These are phyloP conservation scores for Lobosporangium transversale DNA, from an alignment of 192 early-diverging fungal species.

Conservation along the genomic window DNA sequence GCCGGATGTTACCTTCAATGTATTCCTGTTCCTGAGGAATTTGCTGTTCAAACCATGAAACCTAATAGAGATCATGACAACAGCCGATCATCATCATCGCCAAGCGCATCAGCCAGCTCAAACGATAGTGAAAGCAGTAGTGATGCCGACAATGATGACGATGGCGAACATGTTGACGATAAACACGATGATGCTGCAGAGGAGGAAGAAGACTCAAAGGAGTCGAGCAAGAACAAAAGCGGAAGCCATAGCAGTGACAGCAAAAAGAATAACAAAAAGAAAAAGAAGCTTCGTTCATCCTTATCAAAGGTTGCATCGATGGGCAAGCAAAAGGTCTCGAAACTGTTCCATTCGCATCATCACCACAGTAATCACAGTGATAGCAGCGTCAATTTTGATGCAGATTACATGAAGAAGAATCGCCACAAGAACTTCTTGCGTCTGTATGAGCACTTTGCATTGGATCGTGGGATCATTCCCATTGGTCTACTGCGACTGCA, in stretches of 20 bases:
- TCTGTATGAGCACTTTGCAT: constrained; percentile 64
- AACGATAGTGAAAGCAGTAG: constrained; percentile 2
- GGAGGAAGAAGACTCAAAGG: not conserved
- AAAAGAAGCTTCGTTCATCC: too few species aligned
- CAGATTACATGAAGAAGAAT: constrained; percentile 45
- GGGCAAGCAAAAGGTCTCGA: constrained; percentile 32
- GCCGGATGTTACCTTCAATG: constrained; percentile 40
- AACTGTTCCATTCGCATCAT: constrained; percentile 11
- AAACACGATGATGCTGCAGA: not conserved
- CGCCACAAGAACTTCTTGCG: constrained; percentile 58
- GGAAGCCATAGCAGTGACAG: not conserved
- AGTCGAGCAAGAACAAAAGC: not conserved
- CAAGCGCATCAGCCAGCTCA: not conserved
- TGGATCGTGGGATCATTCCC: constrained; percentile 65
- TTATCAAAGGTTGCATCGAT: constrained; percentile 15
- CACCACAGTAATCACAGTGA: not conserved
- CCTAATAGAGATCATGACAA: not conserved
- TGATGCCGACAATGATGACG: not conserved
- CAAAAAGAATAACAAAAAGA: too few species aligned
- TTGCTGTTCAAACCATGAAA: constrained; percentile 51
- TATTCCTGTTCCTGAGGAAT: constrained; percentile 41
- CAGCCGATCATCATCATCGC: not conserved
- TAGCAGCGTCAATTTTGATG: constrained; percentile 23
- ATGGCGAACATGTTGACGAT: too few species aligned
- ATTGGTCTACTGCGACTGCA: constrained; percentile 59